Conservation (phyloP, 2,329 filamentous ascomycete genomes). For the Nannizzia gypsea region DNA sequence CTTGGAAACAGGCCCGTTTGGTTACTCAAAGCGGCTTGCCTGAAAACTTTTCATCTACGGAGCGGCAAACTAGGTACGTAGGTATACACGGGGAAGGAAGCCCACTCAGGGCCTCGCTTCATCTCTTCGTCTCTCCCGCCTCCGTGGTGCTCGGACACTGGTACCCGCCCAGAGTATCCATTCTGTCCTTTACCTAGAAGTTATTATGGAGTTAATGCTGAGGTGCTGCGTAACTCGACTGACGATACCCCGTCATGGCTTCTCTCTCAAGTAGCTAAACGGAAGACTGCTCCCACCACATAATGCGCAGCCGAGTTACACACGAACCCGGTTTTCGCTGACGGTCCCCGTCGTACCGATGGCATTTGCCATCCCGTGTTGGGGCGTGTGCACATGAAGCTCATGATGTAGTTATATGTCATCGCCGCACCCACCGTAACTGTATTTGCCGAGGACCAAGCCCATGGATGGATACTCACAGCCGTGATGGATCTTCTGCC, state of each 20-base stretch:
- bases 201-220: neutral
- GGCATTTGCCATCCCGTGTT: neutral
- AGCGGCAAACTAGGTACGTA: too few relatives aligned
- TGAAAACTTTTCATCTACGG: neutral
- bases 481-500: neutral
- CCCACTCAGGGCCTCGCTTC: too few relatives aligned
- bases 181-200: too few relatives aligned
- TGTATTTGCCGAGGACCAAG: neutral
- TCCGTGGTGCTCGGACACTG: too few relatives aligned
- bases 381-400: neutral
- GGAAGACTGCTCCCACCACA: too few relatives aligned
- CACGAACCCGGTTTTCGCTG: neutral
- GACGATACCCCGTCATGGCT: too few relatives aligned
- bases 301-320: neutral
- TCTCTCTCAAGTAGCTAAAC: too few relatives aligned
- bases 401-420: neutral
- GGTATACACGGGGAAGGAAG: too few relatives aligned
- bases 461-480: neutral
- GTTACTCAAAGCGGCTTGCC: neutral
- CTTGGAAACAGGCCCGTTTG: neutral
- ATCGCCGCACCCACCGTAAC: neutral
- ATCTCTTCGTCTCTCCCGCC: too few relatives aligned
- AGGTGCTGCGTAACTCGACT: neutral
- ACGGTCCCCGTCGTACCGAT: neutral
- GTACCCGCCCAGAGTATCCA: too few relatives aligned